Evolutionary conservation across 192 early-diverging fungal species (phyloP).

Genomic region (Glomus cerebriforme): DNA sequence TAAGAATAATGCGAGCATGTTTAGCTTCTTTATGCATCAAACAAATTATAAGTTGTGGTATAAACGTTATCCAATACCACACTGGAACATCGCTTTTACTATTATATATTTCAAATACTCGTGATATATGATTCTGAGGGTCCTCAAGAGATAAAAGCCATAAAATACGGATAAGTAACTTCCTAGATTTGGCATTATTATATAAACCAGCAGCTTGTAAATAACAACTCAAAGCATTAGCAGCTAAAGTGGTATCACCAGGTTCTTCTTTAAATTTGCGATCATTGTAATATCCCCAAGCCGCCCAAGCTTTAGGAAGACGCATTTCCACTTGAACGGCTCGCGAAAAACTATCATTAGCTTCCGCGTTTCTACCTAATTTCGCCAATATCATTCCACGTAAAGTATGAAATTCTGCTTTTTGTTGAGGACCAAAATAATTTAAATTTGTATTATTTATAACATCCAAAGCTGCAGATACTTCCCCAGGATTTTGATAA

Average conservation of each 20-base stretch:
- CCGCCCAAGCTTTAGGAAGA: slow-evolving; percentile 95
- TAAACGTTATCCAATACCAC: slow-evolving; percentile 99
- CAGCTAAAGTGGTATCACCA: slow-evolving; percentile 77
- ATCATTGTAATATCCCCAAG: slow-evolving; percentile 96
- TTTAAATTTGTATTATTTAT: slow-evolving; percentile 99
- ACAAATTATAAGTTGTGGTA: slow-evolving; percentile 88
- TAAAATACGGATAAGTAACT: slow-evolving; percentile 89
- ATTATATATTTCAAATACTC: slow-evolving; percentile 79
- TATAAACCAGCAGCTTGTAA: slow-evolving; percentile 90
- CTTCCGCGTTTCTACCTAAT: slow-evolving; percentile 81
- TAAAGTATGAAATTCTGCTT: slow-evolving; percentile 97
- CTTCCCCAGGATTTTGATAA: slow-evolving; percentile 85
- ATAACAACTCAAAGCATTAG: slow-evolving; percentile 93
- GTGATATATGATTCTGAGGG: slow-evolving; percentile 66
- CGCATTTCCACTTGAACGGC: slow-evolving; percentile 87
- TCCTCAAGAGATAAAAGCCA: slow-evolving; percentile 95
- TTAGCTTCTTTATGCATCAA: slow-evolving; percentile 81
- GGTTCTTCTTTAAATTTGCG: slow-evolving; percentile 84
- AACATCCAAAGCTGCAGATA: slow-evolving; percentile 91
- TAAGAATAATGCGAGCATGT: slow-evolving; percentile 80
- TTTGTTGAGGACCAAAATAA: slow-evolving; percentile 90
- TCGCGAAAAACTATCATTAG: slow-evolving; percentile 85
- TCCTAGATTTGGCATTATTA: slow-evolving; percentile 83
- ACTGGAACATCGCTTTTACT: slow-evolving; percentile 83
- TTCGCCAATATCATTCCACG: slow-evolving; percentile 95